Evolutionary conservation across 441 rosid genomes (phyloP).

Genomic region (Aquilaria agallochum): DNA sequence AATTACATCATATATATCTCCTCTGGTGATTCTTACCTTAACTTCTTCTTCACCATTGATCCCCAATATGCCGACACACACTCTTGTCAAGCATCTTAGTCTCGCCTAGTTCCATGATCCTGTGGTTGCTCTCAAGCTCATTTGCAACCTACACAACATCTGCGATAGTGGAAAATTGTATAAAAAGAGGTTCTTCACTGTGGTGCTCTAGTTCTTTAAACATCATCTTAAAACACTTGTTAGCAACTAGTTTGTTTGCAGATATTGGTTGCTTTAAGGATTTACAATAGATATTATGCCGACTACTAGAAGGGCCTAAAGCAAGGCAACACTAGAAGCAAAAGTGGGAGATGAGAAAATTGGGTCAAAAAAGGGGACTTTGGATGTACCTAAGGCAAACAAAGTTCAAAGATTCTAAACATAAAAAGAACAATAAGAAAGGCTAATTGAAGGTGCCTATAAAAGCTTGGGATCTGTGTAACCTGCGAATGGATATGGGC

Average conservation of each 20-base stretch:
- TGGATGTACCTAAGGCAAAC: neutral
- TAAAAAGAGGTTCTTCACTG: constrained; percentile 9
- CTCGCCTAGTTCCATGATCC: constrained; percentile 10
- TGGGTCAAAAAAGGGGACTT: neutral
- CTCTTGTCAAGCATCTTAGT: constrained; percentile 1
- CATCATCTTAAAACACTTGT: constrained; percentile 13
- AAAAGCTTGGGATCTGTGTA: no score
- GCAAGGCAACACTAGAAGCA: constrained; percentile 1
- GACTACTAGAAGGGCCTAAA: constrained; percentile 4
- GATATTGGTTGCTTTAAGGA: constrained; percentile 15
- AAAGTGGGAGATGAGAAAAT: neutral
- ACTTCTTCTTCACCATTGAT: constrained; percentile 22
- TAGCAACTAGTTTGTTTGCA: constrained; percentile 2
- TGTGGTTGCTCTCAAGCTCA: constrained; percentile 7
- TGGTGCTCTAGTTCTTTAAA: constrained; percentile 2
- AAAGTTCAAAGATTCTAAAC: neutral
- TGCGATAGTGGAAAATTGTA: constrained; percentile 11
- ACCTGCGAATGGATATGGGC: no score
- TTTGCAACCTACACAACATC: constrained; percentile 10
- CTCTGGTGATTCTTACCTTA: constrained; percentile 14
- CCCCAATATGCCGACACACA: constrained; percentile 5
- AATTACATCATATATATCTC: no score
- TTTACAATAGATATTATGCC: constrained; percentile 11
- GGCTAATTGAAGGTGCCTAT: constrained; percentile 13
- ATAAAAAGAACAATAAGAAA: neutral